phyloP scores from a whole-genome alignment of 208 protist species.

The Angomonas desouzai region DNA sequence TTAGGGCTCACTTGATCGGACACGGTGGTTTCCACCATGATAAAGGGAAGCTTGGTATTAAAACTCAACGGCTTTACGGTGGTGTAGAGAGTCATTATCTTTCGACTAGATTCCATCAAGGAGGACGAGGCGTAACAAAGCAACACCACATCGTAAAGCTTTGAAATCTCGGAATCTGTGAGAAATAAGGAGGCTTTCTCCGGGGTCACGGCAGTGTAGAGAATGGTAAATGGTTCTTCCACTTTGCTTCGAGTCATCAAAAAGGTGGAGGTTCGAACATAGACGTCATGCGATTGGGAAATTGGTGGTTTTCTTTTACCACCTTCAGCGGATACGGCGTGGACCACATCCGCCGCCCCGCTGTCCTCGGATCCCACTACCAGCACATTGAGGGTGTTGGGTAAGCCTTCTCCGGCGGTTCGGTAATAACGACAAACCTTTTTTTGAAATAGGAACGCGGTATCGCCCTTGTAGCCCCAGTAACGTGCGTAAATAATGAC shows the following conservation, averaged over 20 bases:
- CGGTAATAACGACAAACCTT: conserved; percentile 47
- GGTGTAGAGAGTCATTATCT: conserved; percentile 45
- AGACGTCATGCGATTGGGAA: conserved; percentile 11
- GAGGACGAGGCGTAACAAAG: conserved; percentile 71
- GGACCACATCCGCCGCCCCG: conserved; percentile 50
- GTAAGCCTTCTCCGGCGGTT: conserved; percentile 32
- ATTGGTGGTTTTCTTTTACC: conserved; percentile 34
- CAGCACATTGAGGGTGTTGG: conserved; percentile 59
- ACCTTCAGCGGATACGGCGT: conserved; percentile 43
- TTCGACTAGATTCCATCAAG: conserved; percentile 25
- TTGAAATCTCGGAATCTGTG: conserved; percentile 35
- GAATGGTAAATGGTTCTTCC: conserved; percentile 28
- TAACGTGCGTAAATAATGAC: conserved; percentile 82
- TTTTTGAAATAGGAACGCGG: conserved; percentile 60
- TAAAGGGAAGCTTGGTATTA: conserved; percentile 45
- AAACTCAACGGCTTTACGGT: conserved; percentile 10
- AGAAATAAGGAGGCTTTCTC: conserved; percentile 40
- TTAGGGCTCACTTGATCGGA: conserved; percentile 27
- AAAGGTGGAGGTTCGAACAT: conserved; percentile 10
- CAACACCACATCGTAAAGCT: conserved; percentile 73
- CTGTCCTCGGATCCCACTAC: conserved; percentile 25
- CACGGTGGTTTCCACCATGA: conserved; percentile 81
- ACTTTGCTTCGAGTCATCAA: not conserved
- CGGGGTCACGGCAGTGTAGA: conserved; percentile 47
- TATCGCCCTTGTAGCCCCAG: conserved; percentile 85